A percentile compares a stretch with the other conserved stretches of the same genome.
These are phyloP conservation scores for Scutellaria barbata DNA, from an alignment of 257 asterid genomes.

Conservation along the genomic window DNA sequence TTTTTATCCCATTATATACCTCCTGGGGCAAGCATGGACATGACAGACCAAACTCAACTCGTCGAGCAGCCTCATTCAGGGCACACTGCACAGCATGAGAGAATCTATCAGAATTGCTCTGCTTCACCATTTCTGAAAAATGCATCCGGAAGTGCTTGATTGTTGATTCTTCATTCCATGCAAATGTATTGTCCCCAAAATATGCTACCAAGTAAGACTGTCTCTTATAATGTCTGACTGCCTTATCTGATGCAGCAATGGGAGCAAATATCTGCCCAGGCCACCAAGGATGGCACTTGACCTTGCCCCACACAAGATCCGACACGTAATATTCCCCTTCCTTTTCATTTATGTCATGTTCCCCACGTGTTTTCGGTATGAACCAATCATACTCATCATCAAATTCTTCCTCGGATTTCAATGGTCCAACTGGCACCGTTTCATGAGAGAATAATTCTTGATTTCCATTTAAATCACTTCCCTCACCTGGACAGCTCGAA, in stretches of 20 bases:
- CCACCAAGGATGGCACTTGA: constrained; percentile 96
- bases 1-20: constrained; percentile 43
- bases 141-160: constrained; percentile 60
- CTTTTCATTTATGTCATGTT: constrained; percentile 44
- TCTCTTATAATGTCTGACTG: constrained; percentile 49
- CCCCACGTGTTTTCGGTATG: constrained; percentile 42
- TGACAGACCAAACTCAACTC: constrained; percentile 68
- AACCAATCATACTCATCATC: constrained; percentile 30
- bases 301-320: constrained; percentile 94
- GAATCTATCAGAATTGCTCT: constrained; percentile 50
- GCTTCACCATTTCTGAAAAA: constrained; percentile 68
- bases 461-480: constrained; percentile 30
- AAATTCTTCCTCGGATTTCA: constrained; percentile 35
- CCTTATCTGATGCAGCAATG: constrained; percentile 64
- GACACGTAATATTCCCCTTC: constrained; percentile 57
- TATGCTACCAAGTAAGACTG: constrained; percentile 67
- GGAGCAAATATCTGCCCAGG: constrained; percentile 83
- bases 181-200: constrained; percentile 82
- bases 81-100: constrained; percentile 59
- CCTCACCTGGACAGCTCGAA: constrained; percentile 20
- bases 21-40: constrained; percentile 67
- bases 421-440: constrained; percentile 29
- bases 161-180: constrained; percentile 73
- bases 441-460: constrained; percentile 29
- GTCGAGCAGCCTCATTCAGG: constrained; percentile 62